Conservation (phyloP, 768 basidiomycete species). For the Coprinopsis strossmayeri region DNA sequence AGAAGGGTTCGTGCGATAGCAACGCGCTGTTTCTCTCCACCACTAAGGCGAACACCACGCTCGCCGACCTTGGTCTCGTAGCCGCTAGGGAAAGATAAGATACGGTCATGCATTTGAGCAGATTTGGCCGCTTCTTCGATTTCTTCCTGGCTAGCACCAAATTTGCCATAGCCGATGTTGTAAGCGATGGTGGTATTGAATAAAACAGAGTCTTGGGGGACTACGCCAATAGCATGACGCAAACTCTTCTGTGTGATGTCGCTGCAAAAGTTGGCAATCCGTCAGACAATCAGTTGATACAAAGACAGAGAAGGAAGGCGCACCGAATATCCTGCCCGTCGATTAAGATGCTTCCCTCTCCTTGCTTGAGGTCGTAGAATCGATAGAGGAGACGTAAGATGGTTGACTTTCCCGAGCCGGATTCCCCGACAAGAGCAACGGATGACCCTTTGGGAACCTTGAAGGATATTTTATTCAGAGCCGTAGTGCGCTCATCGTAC, state of each 20-base stretch:
- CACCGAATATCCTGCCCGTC: slow-evolving; percentile 79
- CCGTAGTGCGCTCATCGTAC: slow-evolving; percentile 67
- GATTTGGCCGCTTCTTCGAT: slow-evolving; percentile 74
- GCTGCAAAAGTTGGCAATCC: slow-evolving; percentile 28
- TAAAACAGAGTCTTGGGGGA: slow-evolving; percentile 82
- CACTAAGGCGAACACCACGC: slow-evolving; percentile 75
- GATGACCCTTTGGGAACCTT: slow-evolving; percentile 80
- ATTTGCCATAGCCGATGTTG: slow-evolving; percentile 80
- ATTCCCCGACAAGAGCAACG: slow-evolving; percentile 86
- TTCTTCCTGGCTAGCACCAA: slow-evolving; percentile 62
- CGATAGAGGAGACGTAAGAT: slow-evolving; percentile 84
- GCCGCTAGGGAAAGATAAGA: slow-evolving; percentile 76
- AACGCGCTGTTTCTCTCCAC: slow-evolving; percentile 88
- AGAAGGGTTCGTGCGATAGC: slow-evolving; percentile 83
- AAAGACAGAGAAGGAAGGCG: neutral
- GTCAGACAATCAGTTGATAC: slow-evolving; percentile 1
- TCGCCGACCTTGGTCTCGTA: slow-evolving; percentile 91
- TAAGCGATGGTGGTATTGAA: slow-evolving; percentile 71
- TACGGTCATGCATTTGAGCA: slow-evolving; percentile 85
- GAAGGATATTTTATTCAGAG: slow-evolving; percentile 78
- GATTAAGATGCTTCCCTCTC: slow-evolving; percentile 73
- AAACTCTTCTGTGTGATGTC: slow-evolving; percentile 80
- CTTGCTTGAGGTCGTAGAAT: slow-evolving; percentile 83
- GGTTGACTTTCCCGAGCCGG: slow-evolving; percentile 78
- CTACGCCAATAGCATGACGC: slow-evolving; percentile 78